Base-by-base conservation (phyloP, 495 filamentous ascomycete genomes). In the Margaritispora aquatica region DNA sequence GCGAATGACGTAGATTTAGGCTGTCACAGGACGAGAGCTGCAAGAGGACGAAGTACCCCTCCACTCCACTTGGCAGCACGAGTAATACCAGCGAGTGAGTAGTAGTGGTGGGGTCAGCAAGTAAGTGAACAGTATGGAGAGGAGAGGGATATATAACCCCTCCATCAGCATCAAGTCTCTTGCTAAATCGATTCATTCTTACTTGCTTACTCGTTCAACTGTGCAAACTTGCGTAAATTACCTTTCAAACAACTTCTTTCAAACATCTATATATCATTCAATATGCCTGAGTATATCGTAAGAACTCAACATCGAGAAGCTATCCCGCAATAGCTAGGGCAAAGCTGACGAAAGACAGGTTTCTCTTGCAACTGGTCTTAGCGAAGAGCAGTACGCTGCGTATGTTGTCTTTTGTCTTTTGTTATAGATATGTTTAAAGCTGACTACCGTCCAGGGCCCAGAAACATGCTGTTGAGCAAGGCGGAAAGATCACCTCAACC, bases 401-500 rank as follows among this genome's bases (percentile, higher is more conserved):
- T 49, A 49, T 11, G 23, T 20, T 5, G 19, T 5, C 19, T 2
- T 17, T 3, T 3, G 17, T 17, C 11, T n/a, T n/a, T 10, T 9
- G 38, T n/a, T 3, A n/a, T 17, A 44, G n/a, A n/a, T 17, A 44
- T n/a, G 4, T n/a, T 9, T 17, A 7, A 9, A 44, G 15, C 38
- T 44, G 17, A 44, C 17, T 8, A 3, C 17, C 5, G 4, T 23
- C 19, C 65, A 91, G 87, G 59, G 87, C 89, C 59, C 96, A 96
- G 83, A 73, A 89, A 59, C 65, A 81, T 1, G 85, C 84, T 52
- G 71, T 66, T 46, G 75, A 81, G 27, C 82, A 90, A 64, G 92
- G 92, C 58, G 94, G 92, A 60, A 81, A 79, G 67, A 92, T 97
- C 74, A 82, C 73, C 54, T 83, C 92, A 64, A 88, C 92, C 68